Percentiles rank a stretch among this genome's conserved stretches.
These are phyloP conservation scores for Xerocomellus intermedius DNA, from an alignment of 768 basidiomycete species.

Conservation along the genomic window DNA sequence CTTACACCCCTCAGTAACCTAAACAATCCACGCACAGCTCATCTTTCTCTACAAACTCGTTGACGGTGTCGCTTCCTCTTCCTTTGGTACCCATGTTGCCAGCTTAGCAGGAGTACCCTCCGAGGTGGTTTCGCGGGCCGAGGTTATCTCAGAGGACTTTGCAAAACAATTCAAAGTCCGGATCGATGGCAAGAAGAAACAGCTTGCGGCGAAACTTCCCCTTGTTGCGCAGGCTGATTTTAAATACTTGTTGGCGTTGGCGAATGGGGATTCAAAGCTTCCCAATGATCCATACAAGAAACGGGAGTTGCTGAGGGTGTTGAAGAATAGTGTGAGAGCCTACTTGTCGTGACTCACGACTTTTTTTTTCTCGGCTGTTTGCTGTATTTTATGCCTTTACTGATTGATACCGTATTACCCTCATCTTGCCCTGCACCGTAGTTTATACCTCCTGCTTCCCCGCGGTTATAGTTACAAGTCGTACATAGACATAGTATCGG, in stretches of 20 bases:
- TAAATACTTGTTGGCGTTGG: conserved; percentile 68
- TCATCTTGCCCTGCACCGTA: background rate
- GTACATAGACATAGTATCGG: background rate
- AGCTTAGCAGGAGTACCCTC: conserved; percentile 89
- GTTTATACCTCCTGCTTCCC: conserved; percentile 3
- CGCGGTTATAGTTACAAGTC: conserved; percentile 5
- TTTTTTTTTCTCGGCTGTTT: background rate
- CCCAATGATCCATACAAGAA: conserved; percentile 53
- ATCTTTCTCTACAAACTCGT: conserved; percentile 95
- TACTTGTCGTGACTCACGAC: conserved; percentile 18
- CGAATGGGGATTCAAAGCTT: conserved; percentile 49
- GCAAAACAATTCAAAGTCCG: conserved; percentile 84
- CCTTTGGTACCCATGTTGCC: conserved; percentile 94
- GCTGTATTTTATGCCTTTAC: conserved; percentile 15
- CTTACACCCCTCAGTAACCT: background rate
- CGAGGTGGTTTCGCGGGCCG: conserved; percentile 85
- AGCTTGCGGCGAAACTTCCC: conserved; percentile 60
- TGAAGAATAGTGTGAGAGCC: conserved; percentile 46
- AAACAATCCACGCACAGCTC: conserved; percentile 46
- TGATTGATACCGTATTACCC: conserved; percentile 2
- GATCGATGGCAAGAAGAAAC: conserved; percentile 56
- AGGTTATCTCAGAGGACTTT: conserved; percentile 82
- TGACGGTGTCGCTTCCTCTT: conserved; percentile 80
- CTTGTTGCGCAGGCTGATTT: conserved; percentile 89
- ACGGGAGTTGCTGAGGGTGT: conserved; percentile 49